phyloP scores from a whole-genome alignment of 352 stramenopile species.

The Globisporangium nodosum region DNA sequence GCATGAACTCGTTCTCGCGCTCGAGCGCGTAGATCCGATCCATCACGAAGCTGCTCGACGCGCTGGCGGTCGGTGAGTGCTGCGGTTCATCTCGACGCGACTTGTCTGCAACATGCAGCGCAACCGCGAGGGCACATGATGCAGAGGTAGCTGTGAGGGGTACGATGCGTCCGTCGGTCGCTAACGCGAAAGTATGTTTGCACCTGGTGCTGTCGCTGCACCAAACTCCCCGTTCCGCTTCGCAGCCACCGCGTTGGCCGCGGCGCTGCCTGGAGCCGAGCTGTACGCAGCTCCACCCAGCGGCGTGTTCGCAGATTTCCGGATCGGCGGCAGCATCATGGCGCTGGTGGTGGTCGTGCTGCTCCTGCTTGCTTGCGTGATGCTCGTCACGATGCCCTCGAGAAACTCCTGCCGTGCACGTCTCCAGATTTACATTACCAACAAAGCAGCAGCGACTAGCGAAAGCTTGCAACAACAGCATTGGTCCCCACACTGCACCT shows the following conservation, averaged over 20 bases:
- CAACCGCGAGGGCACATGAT: neutral
- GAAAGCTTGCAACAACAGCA: no score
- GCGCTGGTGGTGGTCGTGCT: neutral
- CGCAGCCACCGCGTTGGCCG: neutral
- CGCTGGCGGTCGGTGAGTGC: slow-evolving; percentile 1
- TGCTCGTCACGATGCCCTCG: no score
- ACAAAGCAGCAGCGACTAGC: no score
- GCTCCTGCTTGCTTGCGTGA: neutral
- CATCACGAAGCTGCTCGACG: slow-evolving; percentile 10
- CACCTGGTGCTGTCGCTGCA: neutral
- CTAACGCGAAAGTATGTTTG: neutral
- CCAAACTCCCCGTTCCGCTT: neutral
- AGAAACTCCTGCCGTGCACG: no score
- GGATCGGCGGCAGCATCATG: slow-evolving; percentile 47
- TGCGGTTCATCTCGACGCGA: slow-evolving; percentile 7
- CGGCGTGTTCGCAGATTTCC: slow-evolving; percentile 25
- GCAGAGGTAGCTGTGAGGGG: no score
- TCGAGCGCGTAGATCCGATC: slow-evolving; percentile 49
- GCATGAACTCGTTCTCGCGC: slow-evolving; percentile 51
- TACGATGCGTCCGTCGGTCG: no score
- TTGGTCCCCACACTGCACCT: neutral
- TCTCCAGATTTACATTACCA: no score
- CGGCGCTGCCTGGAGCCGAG: neutral
- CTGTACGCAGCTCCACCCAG: neutral
- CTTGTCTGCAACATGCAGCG: slow-evolving; percentile 4